Percentiles rank a stretch among this genome's conserved stretches.
These are phyloP conservation scores for Closterium sp. DNA, from an alignment of 139 green algal species.

Conservation along the genomic window DNA sequence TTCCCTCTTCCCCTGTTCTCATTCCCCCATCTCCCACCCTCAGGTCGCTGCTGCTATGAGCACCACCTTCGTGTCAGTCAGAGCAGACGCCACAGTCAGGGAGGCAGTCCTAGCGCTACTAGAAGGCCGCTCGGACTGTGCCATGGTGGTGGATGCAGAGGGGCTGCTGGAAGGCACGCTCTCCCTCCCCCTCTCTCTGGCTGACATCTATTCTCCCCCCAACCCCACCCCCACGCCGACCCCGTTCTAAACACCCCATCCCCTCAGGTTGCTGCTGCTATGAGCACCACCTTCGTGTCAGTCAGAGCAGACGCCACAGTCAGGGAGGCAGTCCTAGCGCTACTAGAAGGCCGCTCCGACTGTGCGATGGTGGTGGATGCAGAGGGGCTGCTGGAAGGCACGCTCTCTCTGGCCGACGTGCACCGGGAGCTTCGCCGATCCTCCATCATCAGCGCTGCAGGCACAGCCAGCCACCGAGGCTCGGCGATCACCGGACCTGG, in stretches of 20 bases:
- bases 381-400: conserved; percentile 40
- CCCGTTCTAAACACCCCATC: background rate
- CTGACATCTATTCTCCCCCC: background rate
- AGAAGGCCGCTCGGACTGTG: conserved; percentile 15
- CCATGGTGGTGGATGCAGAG: conserved; percentile 33
- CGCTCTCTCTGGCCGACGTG: conserved; percentile 41
- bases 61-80: background rate
- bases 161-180: conserved; percentile 41
- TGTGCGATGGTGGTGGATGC: conserved; percentile 37
- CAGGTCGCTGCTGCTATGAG: conserved; percentile 25
- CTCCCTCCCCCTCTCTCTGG: background rate
- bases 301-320: conserved; percentile 13
- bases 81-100: conserved; percentile 1
- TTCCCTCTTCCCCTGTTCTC: background rate
- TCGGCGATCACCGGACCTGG: background rate
- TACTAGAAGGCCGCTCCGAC: background rate
- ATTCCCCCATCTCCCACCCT: background rate
- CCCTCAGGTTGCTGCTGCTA: conserved; percentile 20
- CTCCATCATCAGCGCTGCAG: conserved; percentile 6
- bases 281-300: conserved; percentile 20
- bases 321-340: conserved; percentile 29
- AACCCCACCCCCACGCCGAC: background rate
- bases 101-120: conserved; percentile 19
- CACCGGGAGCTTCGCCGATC: conserved; percentile 17
- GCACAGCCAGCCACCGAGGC: background rate